phyloP scores from a whole-genome alignment of 78 protist species.

The Thecamonas trahens region DNA sequence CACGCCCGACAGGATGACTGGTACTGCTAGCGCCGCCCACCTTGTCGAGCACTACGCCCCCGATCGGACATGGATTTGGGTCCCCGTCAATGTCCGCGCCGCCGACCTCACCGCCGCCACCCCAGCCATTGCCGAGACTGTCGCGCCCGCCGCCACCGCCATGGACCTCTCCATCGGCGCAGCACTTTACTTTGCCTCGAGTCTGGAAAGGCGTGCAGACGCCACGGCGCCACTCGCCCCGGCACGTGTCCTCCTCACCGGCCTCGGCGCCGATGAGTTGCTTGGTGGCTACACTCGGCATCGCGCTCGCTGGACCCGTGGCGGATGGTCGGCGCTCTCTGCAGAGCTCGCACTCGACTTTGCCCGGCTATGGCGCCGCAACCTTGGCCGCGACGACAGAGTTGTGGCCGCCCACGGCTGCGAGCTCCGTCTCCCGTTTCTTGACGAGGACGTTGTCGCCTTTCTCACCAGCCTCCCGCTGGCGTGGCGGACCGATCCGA shows the following conservation, averaged over 20 bases:
- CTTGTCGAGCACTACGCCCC: background rate
- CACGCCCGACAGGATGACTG: constrained; percentile 21
- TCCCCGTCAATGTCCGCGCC: background rate
- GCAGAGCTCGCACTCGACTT: constrained; percentile 1
- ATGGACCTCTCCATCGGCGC: constrained; percentile 44
- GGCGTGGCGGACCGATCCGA: background rate
- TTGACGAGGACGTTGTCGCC: constrained; percentile 15
- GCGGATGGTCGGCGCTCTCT: background rate
- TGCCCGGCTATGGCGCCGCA: constrained; percentile 17
- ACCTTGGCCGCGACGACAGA: constrained; percentile 51
- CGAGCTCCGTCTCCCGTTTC: constrained; percentile 29
- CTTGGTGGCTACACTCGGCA: constrained; percentile 21
- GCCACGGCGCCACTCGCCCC: background rate
- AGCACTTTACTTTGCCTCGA: constrained; percentile 26
- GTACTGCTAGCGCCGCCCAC: too few relatives aligned
- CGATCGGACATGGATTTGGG: background rate
- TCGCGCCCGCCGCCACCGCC: constrained; percentile 20
- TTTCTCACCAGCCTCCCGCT: background rate
- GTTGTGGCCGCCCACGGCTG: constrained; percentile 5
- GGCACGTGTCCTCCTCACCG: constrained; percentile 31
- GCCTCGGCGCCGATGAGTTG: constrained; percentile 48
- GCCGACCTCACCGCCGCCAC: background rate
- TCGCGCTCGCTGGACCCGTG: background rate
- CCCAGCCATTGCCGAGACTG: background rate
- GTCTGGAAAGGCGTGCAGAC: background rate